Conservation (phyloP, 768 basidiomycete species). For the Cubamyces lactineus region DNA sequence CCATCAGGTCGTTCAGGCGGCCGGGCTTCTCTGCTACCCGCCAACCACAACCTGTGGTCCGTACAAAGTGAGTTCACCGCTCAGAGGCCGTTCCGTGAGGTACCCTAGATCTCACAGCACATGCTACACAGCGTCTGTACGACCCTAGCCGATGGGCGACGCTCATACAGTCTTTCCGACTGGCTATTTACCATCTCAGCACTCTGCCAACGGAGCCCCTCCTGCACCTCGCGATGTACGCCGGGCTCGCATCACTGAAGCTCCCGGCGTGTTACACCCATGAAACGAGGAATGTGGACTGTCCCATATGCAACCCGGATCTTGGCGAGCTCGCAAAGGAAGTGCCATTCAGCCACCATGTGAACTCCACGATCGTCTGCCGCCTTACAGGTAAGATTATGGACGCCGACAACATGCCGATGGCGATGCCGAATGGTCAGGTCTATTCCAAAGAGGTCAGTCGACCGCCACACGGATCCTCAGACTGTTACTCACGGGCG, state of each 20-base stretch:
- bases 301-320: slow-evolving; percentile 86
- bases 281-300: slow-evolving; percentile 74
- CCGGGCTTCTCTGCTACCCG: slow-evolving; percentile 75
- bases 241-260: slow-evolving; percentile 89
- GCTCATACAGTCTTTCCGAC: slow-evolving; percentile 78
- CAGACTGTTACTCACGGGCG: slow-evolving; percentile 23
- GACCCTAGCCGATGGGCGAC: slow-evolving; percentile 76
- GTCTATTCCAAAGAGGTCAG: slow-evolving; percentile 91
- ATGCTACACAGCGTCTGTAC: slow-evolving; percentile 71
- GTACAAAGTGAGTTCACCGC: slow-evolving; percentile 65
- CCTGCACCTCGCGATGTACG: slow-evolving; percentile 85
- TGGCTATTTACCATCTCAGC: slow-evolving; percentile 86
- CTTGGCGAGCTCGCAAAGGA: slow-evolving; percentile 79
- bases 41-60: slow-evolving; percentile 71
- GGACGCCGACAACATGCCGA: slow-evolving; percentile 91
- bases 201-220: slow-evolving; percentile 87
- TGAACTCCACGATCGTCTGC: slow-evolving; percentile 95
- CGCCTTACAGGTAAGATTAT: slow-evolving; percentile 90
- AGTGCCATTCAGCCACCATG: slow-evolving; percentile 92
- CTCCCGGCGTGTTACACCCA: slow-evolving; percentile 79
- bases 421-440: slow-evolving; percentile 83
- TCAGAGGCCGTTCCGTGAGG: background rate
- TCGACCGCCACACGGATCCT: background rate
- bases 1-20: slow-evolving; percentile 74
- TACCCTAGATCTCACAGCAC: background rate